A percentile compares a stretch with the other conserved stretches of the same genome.
Evolutionary conservation across 2,329 filamentous ascomycete species (phyloP).

Genomic region (Colletotrichum sp.): DNA sequence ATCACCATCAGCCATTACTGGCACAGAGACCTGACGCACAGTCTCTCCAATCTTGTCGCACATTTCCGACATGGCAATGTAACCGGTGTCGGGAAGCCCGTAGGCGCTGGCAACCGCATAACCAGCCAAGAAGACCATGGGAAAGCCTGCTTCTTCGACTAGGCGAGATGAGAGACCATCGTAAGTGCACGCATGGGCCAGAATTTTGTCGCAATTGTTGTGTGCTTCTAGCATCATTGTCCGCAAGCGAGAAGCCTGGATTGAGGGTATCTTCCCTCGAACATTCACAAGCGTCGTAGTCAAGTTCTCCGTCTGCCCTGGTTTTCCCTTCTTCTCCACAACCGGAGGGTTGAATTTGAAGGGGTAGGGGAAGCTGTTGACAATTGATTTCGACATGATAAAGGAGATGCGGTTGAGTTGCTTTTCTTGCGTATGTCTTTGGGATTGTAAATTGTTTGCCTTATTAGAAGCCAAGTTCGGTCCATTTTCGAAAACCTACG

Average conservation of each 20-base stretch:
- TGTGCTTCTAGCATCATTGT: conserved; percentile 43
- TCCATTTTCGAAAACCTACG: background rate
- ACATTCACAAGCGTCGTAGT: conserved; percentile 29
- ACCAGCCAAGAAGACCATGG: conserved; percentile 47
- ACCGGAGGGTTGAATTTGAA: conserved; percentile 30
- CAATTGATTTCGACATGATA: conserved; percentile 29
- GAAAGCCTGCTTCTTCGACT: conserved; percentile 49
- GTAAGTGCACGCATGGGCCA: conserved; percentile 47
- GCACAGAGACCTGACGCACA: conserved; percentile 38
- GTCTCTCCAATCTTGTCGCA: conserved; percentile 49
- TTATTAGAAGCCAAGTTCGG: background rate
- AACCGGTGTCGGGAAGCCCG: conserved; percentile 51
- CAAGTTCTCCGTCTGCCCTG: background rate
- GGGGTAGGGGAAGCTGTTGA: conserved; percentile 35
- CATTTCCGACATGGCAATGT: conserved; percentile 52
- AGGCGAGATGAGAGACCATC: conserved; percentile 47
- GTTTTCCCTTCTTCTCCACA: background rate
- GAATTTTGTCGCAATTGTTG: conserved; percentile 42
- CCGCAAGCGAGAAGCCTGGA: conserved; percentile 29
- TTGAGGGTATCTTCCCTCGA: conserved; percentile 38
- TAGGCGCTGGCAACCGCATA: conserved; percentile 44
- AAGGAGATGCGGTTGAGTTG: background rate
- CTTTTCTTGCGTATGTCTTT: background rate
- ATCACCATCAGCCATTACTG: conserved; percentile 50
- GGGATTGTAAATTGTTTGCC: background rate